These are phyloP conservation scores for Arachnomyces sp. DNA, from an alignment of 2,329 filamentous ascomycete species.

Conservation along the genomic window DNA sequence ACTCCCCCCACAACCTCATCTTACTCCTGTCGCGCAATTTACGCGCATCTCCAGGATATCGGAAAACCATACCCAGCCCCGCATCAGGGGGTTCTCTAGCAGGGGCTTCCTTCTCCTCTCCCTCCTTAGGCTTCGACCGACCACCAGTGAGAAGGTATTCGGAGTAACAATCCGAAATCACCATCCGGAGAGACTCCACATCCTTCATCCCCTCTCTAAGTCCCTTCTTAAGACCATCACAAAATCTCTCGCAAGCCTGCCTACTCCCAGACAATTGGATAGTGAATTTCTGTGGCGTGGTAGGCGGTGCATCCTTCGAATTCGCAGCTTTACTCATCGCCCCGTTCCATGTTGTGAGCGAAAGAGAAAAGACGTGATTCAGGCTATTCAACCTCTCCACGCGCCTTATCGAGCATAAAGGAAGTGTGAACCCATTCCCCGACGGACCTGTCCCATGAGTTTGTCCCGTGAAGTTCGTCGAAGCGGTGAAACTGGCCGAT, in stretches of 20 bases:
- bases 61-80: constrained; percentile 83
- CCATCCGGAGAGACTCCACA: constrained; percentile 71
- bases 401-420: constrained; percentile 79
- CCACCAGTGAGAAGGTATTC: constrained; percentile 60
- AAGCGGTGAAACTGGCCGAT: constrained; percentile 68
- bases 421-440: constrained; percentile 92
- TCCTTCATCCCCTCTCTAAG: constrained; percentile 79
- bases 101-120: constrained; percentile 44
- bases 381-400: constrained; percentile 91
- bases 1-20: constrained; percentile 96
- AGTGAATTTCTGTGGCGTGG: constrained; percentile 74
- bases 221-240: constrained; percentile 87
- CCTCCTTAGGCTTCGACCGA: constrained; percentile 30
- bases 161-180: constrained; percentile 81
- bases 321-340: constrained; percentile 45
- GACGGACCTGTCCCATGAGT: constrained; percentile 87
- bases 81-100: constrained; percentile 67
- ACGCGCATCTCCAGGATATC: constrained; percentile 88
- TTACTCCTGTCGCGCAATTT: constrained; percentile 93
- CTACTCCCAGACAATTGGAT: constrained; percentile 84
- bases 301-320: constrained; percentile 31
- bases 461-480: constrained; percentile 80
- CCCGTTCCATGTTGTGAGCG: constrained; percentile 89
- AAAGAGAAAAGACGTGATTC: constrained; percentile 83
- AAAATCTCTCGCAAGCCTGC: constrained; percentile 87